Evolutionary conservation across 129 eudicot species (phyloP), one percentile per base, ranked within the genome.

Genomic region (Kitagawia praeruptora): DNA sequence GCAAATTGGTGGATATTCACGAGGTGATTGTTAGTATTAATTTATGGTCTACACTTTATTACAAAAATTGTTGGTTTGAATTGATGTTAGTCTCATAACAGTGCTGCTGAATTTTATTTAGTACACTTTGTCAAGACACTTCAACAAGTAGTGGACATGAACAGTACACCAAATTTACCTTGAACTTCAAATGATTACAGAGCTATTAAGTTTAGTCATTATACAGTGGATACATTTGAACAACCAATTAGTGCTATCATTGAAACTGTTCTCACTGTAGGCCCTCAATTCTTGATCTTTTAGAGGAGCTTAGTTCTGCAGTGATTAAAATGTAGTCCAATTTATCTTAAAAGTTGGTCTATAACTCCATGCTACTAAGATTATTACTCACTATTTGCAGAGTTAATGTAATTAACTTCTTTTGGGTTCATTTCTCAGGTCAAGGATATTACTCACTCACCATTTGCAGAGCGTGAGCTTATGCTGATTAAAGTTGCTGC

Each of bases 401-500:
- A 91, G 87, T 61, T 3, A 61, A 61, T 61, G 69, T 61, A 4
- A 14, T 31, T 34, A 67, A 67, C 73, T 67, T 67, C 39, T 67
- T 67, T 31, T 28, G 21, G 19, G 21, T 39, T 66, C 5, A 39
- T 8, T 23, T 4, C 27, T 77, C 87, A 95, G 99, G 95, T 96
- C 56, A 83, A 87, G 74, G 96, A 91, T 83, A 79, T 94, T 73
- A 94, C 98, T 12, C 87, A 94, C 82, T 46, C 83, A 82, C 97
- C 98, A 79, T 94, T 94, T 77, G 85, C 98, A 27, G 98, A 94
- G 88, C 86, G 97, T 27, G 98, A 94, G 83, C 80, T 94, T 53
- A 90, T 91, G 98, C 77, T 94, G 79, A 91, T 94, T 15, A 94
- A 96, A 83, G 86, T 96, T 74, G 98, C 98, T 80, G 98, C 80